Percentiles rank a stretch among this genome's conserved stretches.
Conservation (phyloP, 208 protist species). For the Leishmania tropica region DNA sequence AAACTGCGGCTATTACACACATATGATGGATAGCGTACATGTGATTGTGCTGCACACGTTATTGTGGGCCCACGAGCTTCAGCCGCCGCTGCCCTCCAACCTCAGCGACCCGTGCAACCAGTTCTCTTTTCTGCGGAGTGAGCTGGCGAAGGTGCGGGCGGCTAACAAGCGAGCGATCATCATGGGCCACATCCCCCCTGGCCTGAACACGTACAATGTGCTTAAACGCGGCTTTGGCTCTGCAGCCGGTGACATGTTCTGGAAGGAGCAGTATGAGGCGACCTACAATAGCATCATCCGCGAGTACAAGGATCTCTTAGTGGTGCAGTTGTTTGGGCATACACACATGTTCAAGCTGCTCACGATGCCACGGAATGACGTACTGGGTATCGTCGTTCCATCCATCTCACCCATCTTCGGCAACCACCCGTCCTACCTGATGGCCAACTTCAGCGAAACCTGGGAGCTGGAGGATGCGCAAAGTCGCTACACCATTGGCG, state of each 20-base stretch:
- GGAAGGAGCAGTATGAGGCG: conserved; percentile 60
- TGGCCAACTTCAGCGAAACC: conserved; percentile 42
- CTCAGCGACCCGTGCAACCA: conserved; percentile 73
- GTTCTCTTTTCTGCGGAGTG: conserved; percentile 55
- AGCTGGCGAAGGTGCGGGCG: conserved; percentile 43
- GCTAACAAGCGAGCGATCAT: conserved; percentile 65
- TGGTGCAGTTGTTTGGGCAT: conserved; percentile 77
- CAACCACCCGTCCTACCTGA: conserved; percentile 74
- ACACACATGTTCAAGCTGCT: conserved; percentile 65
- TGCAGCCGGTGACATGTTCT: conserved; percentile 55
- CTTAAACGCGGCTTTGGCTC: conserved; percentile 29
- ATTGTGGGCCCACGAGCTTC: conserved; percentile 55
- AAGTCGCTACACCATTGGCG: conserved; percentile 49
- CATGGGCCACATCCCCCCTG: conserved; percentile 79
- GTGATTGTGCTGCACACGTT: conserved; percentile 81
- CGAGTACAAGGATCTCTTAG: conserved; percentile 44
- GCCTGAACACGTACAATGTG: conserved; percentile 23
- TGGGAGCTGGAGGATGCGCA: conserved; percentile 42
- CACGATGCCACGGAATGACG: conserved; percentile 21
- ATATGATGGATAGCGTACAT: conserved; percentile 25
- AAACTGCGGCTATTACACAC: conserved; percentile 71
- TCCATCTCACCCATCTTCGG: conserved; percentile 63
- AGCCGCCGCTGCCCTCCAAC: conserved; percentile 37
- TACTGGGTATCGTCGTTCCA: conserved; percentile 55
- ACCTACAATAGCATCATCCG: conserved; percentile 56